phyloP scores from a whole-genome alignment of 441 rosid genomes.

The Erodium moschatum region DNA sequence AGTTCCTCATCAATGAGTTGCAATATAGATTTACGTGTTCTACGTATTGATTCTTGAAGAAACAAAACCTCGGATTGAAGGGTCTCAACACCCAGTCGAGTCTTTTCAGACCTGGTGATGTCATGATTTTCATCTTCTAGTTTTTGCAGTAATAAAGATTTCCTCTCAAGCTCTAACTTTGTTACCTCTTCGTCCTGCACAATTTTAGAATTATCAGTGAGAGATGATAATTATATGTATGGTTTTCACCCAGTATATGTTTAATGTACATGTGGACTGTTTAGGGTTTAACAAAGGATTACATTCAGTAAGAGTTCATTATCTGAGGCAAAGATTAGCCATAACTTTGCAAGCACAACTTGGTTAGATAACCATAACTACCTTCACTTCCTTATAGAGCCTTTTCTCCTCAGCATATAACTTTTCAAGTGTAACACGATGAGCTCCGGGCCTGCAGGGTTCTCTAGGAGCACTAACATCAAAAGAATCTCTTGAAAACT shows the following conservation, averaged over 20 bases:
- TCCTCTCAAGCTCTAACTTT: constrained; percentile 64
- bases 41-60: constrained; percentile 56
- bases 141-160: constrained; percentile 50
- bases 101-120: constrained; percentile 52
- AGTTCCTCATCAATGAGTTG: constrained; percentile 64
- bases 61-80: constrained; percentile 42
- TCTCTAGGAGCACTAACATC: constrained; percentile 35
- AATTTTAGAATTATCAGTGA: too few species aligned
- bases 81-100: constrained; percentile 45
- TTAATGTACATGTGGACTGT: too few species aligned
- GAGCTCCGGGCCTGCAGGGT: constrained; percentile 88
- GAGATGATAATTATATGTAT: too few species aligned
- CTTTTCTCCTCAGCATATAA: constrained; percentile 66
- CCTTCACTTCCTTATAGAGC: constrained; percentile 76
- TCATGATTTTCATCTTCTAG: constrained; percentile 61
- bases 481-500: constrained; percentile 36
- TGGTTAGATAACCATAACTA: constrained; percentile 18
- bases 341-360: constrained; percentile 9
- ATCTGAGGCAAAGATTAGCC: neutral
- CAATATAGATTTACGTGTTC: constrained; percentile 33
- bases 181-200: constrained; percentile 66
- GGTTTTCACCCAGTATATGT: too few species aligned
- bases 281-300: too few species aligned
- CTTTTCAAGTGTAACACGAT: constrained; percentile 65
- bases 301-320: neutral